Evolutionary conservation across 805 yeast genomes (phyloP).

Genomic region (Torulaspora microellipsoides): DNA sequence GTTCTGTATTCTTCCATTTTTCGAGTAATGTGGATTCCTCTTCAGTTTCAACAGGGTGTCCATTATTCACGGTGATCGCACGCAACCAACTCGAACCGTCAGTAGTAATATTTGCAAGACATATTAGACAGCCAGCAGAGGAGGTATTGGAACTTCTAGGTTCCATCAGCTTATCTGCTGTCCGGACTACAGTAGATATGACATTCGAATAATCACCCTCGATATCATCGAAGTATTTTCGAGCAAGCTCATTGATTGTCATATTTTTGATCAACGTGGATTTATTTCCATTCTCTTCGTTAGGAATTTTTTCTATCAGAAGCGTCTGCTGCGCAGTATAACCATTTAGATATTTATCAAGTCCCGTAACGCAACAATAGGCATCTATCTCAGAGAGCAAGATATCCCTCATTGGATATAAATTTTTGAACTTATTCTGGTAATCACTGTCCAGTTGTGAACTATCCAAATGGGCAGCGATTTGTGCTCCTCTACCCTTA

Average conservation of each 20-base stretch:
- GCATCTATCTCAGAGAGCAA: conserved; percentile 61
- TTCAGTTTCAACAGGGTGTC: conserved; percentile 44
- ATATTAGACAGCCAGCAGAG: conserved; percentile 45
- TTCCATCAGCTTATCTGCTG: conserved; percentile 68
- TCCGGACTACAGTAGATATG: conserved; percentile 86
- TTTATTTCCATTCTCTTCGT: conserved; percentile 12
- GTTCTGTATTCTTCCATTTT: conserved; percentile 33
- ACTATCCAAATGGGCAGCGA: conserved; percentile 51
- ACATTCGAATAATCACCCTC: conserved; percentile 82
- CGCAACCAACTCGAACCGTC: conserved; percentile 64
- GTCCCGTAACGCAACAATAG: conserved; percentile 38
- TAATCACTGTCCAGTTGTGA: conserved; percentile 32
- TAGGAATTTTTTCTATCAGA: conserved; percentile 36
- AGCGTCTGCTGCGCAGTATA: conserved; percentile 18
- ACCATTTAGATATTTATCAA: conserved; percentile 35
- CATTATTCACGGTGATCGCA: conserved; percentile 57
- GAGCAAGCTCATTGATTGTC: conserved; percentile 76
- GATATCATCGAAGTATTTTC: conserved; percentile 63
- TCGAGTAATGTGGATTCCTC: conserved; percentile 38
- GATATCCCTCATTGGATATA: conserved; percentile 74
- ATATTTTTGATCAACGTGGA: conserved; percentile 48
- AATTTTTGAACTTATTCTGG: conserved; percentile 38
- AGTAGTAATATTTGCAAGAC: conserved; percentile 49
- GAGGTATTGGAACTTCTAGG: conserved; percentile 33
- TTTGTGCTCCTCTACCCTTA: conserved; percentile 76